Base-by-base conservation (phyloP, 768 basidiomycete genomes). In the Thelephora ganbajun region DNA sequence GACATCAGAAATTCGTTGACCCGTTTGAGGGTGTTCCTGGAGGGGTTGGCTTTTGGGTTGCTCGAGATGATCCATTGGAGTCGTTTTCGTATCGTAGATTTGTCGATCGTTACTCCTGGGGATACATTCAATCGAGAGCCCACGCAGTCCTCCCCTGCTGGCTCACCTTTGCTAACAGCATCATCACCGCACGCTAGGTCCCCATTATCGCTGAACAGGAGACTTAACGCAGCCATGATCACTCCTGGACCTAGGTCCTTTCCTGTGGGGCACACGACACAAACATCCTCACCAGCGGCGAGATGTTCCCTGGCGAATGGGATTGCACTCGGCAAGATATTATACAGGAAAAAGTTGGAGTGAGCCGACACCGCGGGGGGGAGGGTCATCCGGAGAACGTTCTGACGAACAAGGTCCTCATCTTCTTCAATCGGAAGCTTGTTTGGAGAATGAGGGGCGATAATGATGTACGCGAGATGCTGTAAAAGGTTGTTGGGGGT, bases 41-140 rank as follows among this genome's bases (percentile, higher is more conserved):
- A 80, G 0, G 94, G 93, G 59, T 96, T 97, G 3, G 80, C 83
- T 47, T 69, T 66, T 5, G 86, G 83, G 45, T 73, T 66, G 53
- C 77, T 80, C 16, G 81, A 69, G 49, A 92, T 83, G 43, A 97
- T 77, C 87, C 86, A 90, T 58, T 97, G 82, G 33, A 97, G 68
- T 14, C 90, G 72, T 11, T 69, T 80, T 11, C 77, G 75, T 52
- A 97, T 76, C 11, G 71, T 63, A 16, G 69, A 62, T 60, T 96
- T 96, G 53, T 67, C 70, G 39, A 57, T 60, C 51, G 33, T 33
- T 6, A 46, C 23, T 11, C 33, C 51, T 34, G 20, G 39, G 5
- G 2, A 5, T 41, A 18, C 18, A 18, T 18, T 41, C 18, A 41
- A 41, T 14, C 33, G 3, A 11, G 20, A 14, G 22, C 11, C 14